phyloP scores from a whole-genome alignment of 164 flowering plant species.

The Sedum album region DNA sequence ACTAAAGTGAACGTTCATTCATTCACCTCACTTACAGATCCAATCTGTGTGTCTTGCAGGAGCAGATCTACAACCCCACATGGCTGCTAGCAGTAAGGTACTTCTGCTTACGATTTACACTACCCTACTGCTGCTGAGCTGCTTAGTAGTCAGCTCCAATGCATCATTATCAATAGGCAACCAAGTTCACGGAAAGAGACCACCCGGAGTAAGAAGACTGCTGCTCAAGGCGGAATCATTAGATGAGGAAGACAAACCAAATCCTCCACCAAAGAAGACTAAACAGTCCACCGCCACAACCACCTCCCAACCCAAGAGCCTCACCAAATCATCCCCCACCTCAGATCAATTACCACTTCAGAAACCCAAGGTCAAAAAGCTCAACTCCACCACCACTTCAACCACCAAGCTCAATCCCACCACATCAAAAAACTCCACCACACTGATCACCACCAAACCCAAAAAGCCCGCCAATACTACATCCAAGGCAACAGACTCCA shows the following conservation, averaged over 20 bases:
- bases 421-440: conserved; percentile 25
- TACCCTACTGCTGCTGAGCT: not conserved
- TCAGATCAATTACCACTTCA: conserved; percentile 16
- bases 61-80: not conserved
- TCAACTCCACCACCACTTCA: conserved; percentile 49
- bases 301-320: conserved; percentile 27
- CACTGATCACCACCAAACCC: not conserved
- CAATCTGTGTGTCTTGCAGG: not conserved
- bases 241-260: conserved; percentile 14
- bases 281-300: conserved; percentile 12
- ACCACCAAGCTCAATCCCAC: conserved; percentile 19
- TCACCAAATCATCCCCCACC: conserved; percentile 14
- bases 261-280: conserved; percentile 13
- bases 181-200: not conserved
- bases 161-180: not conserved
- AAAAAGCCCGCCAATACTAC: conserved; percentile 6
- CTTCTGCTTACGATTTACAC: not conserved
- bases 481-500: conserved; percentile 4
- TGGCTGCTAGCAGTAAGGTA: not conserved
- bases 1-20: not conserved
- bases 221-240: conserved; percentile 5
- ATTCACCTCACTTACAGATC: not conserved
- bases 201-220: not conserved
- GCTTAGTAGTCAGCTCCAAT: not conserved
- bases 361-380: conserved; percentile 38